phyloP scores from a whole-genome alignment of 805 yeast species.

The Saccharomyces jurei region DNA sequence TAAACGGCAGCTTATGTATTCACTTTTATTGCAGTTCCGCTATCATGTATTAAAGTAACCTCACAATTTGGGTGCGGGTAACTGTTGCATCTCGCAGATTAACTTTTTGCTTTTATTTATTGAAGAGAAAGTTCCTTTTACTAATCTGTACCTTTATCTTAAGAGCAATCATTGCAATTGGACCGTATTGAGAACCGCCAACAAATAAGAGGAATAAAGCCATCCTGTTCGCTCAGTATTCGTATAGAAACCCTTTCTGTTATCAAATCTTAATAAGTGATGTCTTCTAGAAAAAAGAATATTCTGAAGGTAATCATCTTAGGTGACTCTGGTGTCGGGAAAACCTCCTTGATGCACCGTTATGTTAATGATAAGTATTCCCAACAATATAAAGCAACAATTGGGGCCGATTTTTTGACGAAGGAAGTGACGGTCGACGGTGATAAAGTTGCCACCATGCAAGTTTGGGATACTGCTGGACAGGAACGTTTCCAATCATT shows the following conservation, averaged over 20 bases:
- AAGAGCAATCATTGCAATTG: not conserved
- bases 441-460: conserved; percentile 42
- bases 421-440: conserved; percentile 84
- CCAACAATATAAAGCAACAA: conserved; percentile 94
- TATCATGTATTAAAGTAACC: not conserved
- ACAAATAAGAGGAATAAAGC: not conserved
- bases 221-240: not conserved
- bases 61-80: not conserved
- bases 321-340: conserved; percentile 97
- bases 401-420: conserved; percentile 94
- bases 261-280: conserved; percentile 3
- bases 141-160: not conserved
- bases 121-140: not conserved
- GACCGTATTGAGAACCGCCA: not conserved
- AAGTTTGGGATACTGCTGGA: conserved; percentile 98
- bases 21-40: not conserved
- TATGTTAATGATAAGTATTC: conserved; percentile 91
- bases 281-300: conserved; percentile 56
- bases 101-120: not conserved
- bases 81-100: not conserved
- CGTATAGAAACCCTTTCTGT: not conserved
- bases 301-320: conserved; percentile 79
- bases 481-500: conserved; percentile 95
- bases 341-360: conserved; percentile 94
- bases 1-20: not conserved